Percentiles rank a stretch among this genome's conserved stretches.
Conservation (phyloP, 164 flowering plant species). For the Aristolochia contorta region DNA sequence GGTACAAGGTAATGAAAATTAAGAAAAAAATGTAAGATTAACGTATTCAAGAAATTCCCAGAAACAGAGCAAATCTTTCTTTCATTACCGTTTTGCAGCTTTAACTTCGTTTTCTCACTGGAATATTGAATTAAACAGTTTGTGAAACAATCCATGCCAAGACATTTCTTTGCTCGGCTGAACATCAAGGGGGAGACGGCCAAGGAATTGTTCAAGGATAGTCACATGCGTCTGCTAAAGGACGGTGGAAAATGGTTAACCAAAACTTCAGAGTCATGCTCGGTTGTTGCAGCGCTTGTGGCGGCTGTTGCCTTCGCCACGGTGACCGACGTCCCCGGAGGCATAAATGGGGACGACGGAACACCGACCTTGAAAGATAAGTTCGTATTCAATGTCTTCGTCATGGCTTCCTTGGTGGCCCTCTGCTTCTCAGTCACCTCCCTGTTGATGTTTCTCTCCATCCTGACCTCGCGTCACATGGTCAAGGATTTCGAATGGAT, state of each 20-base stretch:
- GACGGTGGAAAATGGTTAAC: conserved; percentile 5
- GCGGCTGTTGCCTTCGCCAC: conserved; percentile 7
- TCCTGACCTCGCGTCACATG: neutral
- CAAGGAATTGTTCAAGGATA: neutral
- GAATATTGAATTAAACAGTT: neutral
- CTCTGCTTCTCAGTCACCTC: conserved; percentile 5
- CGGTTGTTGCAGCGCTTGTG: conserved; percentile 5
- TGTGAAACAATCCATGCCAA: conserved; percentile 5
- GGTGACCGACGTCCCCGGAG: conserved; percentile 5
- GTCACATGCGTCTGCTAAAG: neutral
- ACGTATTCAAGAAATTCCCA: too few relatives aligned
- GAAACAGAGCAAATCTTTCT: too few relatives aligned
- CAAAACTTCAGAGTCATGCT: conserved; percentile 6
- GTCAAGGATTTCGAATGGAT: neutral
- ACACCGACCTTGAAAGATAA: neutral
- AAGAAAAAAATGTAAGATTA: too few relatives aligned
- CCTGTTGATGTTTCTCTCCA: neutral
- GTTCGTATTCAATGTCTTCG: conserved; percentile 1
- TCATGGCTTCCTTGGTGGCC: neutral
- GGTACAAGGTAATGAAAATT: conserved; percentile 34
- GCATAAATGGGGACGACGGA: neutral
- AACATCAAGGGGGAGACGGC: neutral
- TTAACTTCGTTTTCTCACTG: too few relatives aligned
- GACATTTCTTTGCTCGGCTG: neutral
- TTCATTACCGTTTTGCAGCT: too few relatives aligned